A percentile compares a stretch with the other conserved stretches of the same genome.
These are phyloP conservation scores for Globisporangium viniferum DNA, from an alignment of 352 stramenopile species.

Conservation along the genomic window DNA sequence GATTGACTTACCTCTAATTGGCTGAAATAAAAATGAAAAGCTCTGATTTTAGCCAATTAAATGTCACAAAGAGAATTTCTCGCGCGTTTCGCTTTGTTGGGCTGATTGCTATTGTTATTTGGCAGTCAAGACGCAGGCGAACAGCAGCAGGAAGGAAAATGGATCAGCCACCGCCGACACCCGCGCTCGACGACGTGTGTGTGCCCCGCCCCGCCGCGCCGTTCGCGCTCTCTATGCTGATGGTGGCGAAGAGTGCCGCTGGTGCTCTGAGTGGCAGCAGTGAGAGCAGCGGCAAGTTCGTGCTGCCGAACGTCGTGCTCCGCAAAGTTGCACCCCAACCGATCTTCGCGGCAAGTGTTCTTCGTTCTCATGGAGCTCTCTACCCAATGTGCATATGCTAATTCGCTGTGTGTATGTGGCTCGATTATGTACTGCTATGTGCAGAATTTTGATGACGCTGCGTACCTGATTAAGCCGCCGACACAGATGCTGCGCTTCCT, in stretches of 20 bases:
- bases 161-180: conserved; percentile 14
- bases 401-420: not conserved
- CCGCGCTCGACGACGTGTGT: not conserved
- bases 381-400: not conserved
- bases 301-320: conserved; percentile 50
- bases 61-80: not conserved
- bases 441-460: conserved; percentile 74
- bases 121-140: not conserved
- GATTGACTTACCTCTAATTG: not conserved
- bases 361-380: not conserved
- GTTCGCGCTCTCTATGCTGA: conserved; percentile 35
- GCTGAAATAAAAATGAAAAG: not conserved
- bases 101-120: not conserved
- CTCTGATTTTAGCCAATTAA: not conserved
- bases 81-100: conserved; percentile 2
- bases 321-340: conserved; percentile 68
- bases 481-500: conserved; percentile 83
- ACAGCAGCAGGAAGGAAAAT: not conserved
- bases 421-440: not conserved
- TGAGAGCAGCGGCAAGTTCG: conserved; percentile 24
- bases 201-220: conserved; percentile 25
- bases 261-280: not conserved
- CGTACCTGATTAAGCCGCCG: conserved; percentile 63
- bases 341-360: conserved; percentile 60
- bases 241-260: conserved; percentile 12